Evolutionary conservation across 768 basidiomycete genomes (phyloP), one percentile per base, ranked within the genome.

Genomic region (Cyclocybe aegerita): DNA sequence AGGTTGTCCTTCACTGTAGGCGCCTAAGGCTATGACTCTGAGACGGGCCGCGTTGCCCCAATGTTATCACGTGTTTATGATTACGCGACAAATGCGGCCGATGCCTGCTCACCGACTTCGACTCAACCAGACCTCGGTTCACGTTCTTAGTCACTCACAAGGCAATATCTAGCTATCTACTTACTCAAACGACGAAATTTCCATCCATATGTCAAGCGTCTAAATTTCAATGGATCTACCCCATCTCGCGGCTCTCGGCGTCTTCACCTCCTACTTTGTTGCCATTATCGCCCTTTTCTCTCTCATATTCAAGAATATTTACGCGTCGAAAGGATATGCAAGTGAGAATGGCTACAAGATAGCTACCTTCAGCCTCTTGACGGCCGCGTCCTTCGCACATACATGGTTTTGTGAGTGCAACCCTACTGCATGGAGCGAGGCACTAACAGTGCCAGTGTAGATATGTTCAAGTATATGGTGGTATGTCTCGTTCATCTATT

Each of bases 321-420:
- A 17, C 16, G 10, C 17, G 7, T 48, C 45, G 39, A 38, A 50
- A 31, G 33, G 40, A 30, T n/a, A 53, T 17, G 12, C 37, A 4
- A 7, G n/a, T 5, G 14, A 17, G 11, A 43, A 35, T 31, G 11
- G 17, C 8, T 31, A 30, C 8, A 53, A 48, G 41, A 30, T 35
- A 7, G 12, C 42, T n/a, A 7, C 52, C 12, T 65, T 67, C 43
- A 47, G 44, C 29, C 40, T 46, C 16, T 37, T 70, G 36, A 58
- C 65, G 2, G 8, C 65, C 8, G 62, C 43, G 4, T 70, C 68
- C 11, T 53, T 70, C 16, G 47, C 49, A 4, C 68, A 72, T 46
- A 72, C 70, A n/a, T 71, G 70, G 70, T 65, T 58, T 35, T 70
- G 70, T 72, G 49, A 51, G 50, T 52, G n/a, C 11, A 39, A 31